Conservation (phyloP, 2,329 filamentous ascomycete genomes). For the Sordariomycetes sp. region DNA sequence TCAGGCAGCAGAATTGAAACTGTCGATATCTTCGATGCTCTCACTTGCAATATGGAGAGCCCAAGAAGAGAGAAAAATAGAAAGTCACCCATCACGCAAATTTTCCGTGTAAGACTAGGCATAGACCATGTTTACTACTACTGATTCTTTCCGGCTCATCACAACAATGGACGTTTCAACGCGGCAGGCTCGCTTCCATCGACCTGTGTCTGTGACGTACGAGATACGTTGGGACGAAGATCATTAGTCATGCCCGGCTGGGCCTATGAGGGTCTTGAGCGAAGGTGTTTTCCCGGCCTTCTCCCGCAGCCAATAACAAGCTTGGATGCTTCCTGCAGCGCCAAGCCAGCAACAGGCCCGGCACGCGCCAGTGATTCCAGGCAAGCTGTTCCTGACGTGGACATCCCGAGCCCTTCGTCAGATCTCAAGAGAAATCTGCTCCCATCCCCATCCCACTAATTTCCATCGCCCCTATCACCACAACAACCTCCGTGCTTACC, state of each 20-base stretch:
- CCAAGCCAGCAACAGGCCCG: background rate
- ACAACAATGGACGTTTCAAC: background rate
- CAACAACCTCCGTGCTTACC: conserved; percentile 8
- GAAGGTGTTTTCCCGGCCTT: background rate
- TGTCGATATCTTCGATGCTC: too few relatives aligned
- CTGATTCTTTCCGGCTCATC: background rate
- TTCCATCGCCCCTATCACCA: conserved; percentile 6
- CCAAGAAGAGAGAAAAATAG: background rate
- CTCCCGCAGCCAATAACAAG: conserved; percentile 1
- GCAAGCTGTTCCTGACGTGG: conserved; percentile 30
- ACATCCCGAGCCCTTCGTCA: conserved; percentile 8
- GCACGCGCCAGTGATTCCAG: conserved; percentile 10
- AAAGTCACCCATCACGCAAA: background rate
- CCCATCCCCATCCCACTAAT: conserved; percentile 3
- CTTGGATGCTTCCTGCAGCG: background rate
- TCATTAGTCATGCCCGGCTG: background rate
- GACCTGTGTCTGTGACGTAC: background rate
- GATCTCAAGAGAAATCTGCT: conserved; percentile 4
- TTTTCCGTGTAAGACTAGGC: background rate
- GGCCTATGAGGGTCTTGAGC: background rate
- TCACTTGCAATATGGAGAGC: too few relatives aligned
- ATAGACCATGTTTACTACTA: background rate
- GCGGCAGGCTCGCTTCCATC: background rate
- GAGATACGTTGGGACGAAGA: background rate
- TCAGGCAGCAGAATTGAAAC: too few relatives aligned